Evolutionary conservation across 495 filamentous ascomycete genomes (phyloP), one percentile per base, ranked within the genome.

Genomic region (Hyaloscypha hepaticicola): DNA sequence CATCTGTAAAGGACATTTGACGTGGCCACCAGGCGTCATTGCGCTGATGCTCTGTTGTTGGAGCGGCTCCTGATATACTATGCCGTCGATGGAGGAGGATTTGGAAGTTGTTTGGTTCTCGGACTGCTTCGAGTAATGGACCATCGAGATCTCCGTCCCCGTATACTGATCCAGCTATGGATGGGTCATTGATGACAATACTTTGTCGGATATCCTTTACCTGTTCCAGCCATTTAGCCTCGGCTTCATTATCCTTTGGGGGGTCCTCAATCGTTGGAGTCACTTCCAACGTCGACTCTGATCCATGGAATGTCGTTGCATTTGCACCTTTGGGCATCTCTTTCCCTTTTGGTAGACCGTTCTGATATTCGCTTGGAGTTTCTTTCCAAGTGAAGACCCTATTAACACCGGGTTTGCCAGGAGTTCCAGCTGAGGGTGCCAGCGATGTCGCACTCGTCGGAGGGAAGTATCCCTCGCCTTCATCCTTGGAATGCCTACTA

Each of bases 1-100:
- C 93, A 49, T 86, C 82, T 66, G 88, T 90, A 72, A 98, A 98
- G 5, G 92, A 96, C 63, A 98, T 79, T 58, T 92, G 90, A 5
- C 92, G 85, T 0, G 93, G 86, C 83, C 87, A 96, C 60, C 82
- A 82, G 19, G 80, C 79, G 51, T 89, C 83, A 60, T 83, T 78
- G 14, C 80, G 72, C 8, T 73, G 67, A 12, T 77, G 68, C 50
- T 71, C 62, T 2, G 70, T 69, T 38, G 64, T 22, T 60, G 70
- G 61, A 58, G 61, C 76, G 64, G 75, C 69, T 60, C 66, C 77
- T 70, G 73, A 75, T 70, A 80, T 67, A 65, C 83, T 87, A 33
- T 83, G 77, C 4, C 83, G 75, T 24, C 80, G 77, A 31, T 76
- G 74, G 28, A 85, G 74, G 65, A 77, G 63, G 50, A 71, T 60